These are phyloP conservation scores for Tulasnella calospora DNA, from an alignment of 768 basidiomycete species.

Conservation along the genomic window DNA sequence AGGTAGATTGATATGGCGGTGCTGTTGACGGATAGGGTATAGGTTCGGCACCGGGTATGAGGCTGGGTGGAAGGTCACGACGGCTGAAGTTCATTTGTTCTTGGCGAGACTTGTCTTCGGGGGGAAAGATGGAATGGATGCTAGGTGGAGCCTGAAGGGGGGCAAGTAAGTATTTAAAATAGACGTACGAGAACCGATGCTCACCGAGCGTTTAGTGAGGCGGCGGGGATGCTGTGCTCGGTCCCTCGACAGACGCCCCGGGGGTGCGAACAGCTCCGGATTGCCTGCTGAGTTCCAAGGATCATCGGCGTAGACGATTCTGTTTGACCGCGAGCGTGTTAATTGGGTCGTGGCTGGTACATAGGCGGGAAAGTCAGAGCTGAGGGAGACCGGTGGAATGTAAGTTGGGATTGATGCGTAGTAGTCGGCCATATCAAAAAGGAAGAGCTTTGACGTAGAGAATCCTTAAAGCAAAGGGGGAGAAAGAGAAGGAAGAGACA, in stretches of 20 bases:
- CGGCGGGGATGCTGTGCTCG: neutral
- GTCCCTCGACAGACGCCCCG: neutral
- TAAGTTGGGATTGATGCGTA: conserved; percentile 19
- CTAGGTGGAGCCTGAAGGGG: neutral
- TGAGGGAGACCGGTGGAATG: conserved; percentile 1
- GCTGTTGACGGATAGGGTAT: neutral
- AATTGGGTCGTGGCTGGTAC: neutral
- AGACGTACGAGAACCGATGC: neutral
- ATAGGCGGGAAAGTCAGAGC: conserved; percentile 7
- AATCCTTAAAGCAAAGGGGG: neutral
- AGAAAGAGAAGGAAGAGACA: neutral
- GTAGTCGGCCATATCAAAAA: neutral
- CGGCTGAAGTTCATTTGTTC: neutral
- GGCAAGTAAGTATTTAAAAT: neutral
- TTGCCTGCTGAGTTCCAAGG: conserved; percentile 17
- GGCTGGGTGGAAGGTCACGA: neutral
- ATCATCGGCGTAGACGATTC: conserved; percentile 20
- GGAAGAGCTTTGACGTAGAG: neutral
- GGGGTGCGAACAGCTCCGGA: neutral
- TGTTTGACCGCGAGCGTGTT: neutral
- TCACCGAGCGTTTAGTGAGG: neutral
- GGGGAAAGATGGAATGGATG: neutral
- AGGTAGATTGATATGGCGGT: neutral
- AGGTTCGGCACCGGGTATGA: neutral
- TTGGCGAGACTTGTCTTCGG: neutral